A percentile compares a stretch with the other conserved stretches of the same genome.
These are phyloP conservation scores for Bifiguratus adelaidae DNA, from an alignment of 192 early-diverging fungal genomes.

Conservation along the genomic window DNA sequence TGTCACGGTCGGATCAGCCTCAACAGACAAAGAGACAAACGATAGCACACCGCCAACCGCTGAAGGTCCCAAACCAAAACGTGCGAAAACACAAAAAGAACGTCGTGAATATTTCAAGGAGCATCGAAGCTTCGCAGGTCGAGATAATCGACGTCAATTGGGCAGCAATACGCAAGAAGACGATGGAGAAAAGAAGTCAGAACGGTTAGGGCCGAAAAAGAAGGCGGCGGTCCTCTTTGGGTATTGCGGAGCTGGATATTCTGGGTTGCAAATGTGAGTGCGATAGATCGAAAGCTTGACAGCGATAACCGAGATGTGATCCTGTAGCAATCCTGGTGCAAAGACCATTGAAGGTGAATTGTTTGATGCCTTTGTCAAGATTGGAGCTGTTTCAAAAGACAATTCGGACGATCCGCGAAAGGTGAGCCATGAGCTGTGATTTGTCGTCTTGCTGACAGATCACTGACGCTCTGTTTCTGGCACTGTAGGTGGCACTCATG, in stretches of 20 bases:
- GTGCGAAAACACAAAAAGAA: not conserved
- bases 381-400: slow-evolving; percentile 76
- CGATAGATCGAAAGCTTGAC: not conserved
- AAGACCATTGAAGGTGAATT: slow-evolving; percentile 85
- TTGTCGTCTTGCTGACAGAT: not conserved
- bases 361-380: slow-evolving; percentile 71
- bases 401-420: slow-evolving; percentile 79
- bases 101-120: not conserved
- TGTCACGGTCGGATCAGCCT: no score
- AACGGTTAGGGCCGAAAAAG: slow-evolving; percentile 68
- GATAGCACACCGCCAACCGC: no score
- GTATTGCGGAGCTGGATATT: slow-evolving; percentile 91
- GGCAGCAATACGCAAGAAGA: no score
- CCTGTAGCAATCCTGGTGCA: slow-evolving; percentile 57
- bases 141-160: no score
- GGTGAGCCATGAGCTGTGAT: slow-evolving; percentile 12
- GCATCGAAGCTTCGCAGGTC: not conserved
- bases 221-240: slow-evolving; percentile 86
- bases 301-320: not conserved
- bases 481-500: slow-evolving; percentile 60
- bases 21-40: no score
- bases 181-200: slow-evolving; percentile 20
- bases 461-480: not conserved
- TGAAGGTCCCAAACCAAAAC: no score
- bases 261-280: slow-evolving; percentile 90